A percentile compares a stretch with the other conserved stretches of the same genome.
Conservation (phyloP, 805 yeast species). For the Monosporozyma servazzii region DNA sequence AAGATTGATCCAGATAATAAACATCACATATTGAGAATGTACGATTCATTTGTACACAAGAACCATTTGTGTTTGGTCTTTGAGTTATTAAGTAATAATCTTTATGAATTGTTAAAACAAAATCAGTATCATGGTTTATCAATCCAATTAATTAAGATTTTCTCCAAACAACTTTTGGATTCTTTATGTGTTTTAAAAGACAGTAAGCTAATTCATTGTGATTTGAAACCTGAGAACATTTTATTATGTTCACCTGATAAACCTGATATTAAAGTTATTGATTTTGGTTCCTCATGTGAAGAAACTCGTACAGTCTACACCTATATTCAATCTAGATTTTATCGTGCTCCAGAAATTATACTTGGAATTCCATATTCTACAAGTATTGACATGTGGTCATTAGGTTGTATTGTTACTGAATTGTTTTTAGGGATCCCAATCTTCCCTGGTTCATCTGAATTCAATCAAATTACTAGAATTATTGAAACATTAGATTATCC, state of each 20-base stretch:
- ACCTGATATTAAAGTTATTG: constrained; percentile 85
- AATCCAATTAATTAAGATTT: constrained; percentile 65
- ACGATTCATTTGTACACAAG: constrained; percentile 85
- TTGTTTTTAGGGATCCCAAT: constrained; percentile 83
- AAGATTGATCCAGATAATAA: constrained; percentile 61
- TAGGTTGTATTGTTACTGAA: constrained; percentile 89
- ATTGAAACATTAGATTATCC: constrained; percentile 78
- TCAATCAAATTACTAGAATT: constrained; percentile 77
- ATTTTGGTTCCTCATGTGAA: constrained; percentile 93
- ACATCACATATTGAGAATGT: constrained; percentile 65
- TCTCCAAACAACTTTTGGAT: constrained; percentile 74
- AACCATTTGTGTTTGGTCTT: constrained; percentile 90
- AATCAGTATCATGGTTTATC: constrained; percentile 88
- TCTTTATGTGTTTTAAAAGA: constrained; percentile 73
- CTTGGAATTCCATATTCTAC: constrained; percentile 87
- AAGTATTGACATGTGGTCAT: constrained; percentile 95
- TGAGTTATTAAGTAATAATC: constrained; percentile 77
- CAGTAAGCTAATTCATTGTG: constrained; percentile 87
- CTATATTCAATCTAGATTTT: constrained; percentile 85
- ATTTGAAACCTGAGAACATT: constrained; percentile 92
- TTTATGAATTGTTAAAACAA: constrained; percentile 85
- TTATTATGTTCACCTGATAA: constrained; percentile 58
- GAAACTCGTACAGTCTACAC: constrained; percentile 84
- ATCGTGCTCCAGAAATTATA: constrained; percentile 90
- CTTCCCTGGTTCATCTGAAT: constrained; percentile 92